Conservation (phyloP, 2,329 filamentous ascomycete species). For the Lachnellula subtilissima region DNA sequence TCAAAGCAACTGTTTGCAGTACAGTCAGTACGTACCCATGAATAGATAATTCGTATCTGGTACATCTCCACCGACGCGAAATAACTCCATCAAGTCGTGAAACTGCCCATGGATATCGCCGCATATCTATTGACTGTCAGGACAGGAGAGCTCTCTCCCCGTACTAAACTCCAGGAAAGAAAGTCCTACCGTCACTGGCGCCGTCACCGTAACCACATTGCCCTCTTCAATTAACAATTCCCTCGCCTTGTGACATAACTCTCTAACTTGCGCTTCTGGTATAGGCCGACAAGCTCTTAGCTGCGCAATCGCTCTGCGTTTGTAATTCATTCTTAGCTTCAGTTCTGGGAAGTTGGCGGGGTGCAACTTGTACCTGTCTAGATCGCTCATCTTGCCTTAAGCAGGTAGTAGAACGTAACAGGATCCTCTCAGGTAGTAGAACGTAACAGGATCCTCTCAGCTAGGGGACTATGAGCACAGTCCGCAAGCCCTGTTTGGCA, state of each 20-base stretch:
- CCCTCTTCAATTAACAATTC: slow-evolving; percentile 96
- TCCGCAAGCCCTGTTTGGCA: background rate
- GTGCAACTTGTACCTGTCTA: slow-evolving; percentile 65
- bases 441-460: background rate
- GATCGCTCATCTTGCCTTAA: slow-evolving; percentile 69
- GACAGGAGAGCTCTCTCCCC: slow-evolving; percentile 12
- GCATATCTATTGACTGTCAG: slow-evolving; percentile 61
- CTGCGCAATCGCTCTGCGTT: slow-evolving; percentile 79
- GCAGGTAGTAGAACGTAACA: background rate
- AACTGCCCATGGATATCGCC: slow-evolving; percentile 97
- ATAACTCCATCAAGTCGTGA: slow-evolving; percentile 94
- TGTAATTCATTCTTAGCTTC: slow-evolving; percentile 14
- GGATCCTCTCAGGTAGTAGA: background rate
- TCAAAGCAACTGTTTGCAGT: background rate
- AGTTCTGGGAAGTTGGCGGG: background rate
- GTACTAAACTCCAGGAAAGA: background rate
- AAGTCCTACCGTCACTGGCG: slow-evolving; percentile 73
- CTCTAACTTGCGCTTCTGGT: slow-evolving; percentile 89
- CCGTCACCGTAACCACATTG: slow-evolving; percentile 92
- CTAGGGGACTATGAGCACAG: background rate
- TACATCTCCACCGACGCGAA: slow-evolving; percentile 86
- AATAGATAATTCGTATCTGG: slow-evolving; percentile 96
- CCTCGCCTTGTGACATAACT: slow-evolving; percentile 94
- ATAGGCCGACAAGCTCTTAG: slow-evolving; percentile 94
- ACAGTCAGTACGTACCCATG: slow-evolving; percentile 61